Conservation (phyloP, 1,139 yeast genomes). For the Geotrichum cucujoidarum region DNA sequence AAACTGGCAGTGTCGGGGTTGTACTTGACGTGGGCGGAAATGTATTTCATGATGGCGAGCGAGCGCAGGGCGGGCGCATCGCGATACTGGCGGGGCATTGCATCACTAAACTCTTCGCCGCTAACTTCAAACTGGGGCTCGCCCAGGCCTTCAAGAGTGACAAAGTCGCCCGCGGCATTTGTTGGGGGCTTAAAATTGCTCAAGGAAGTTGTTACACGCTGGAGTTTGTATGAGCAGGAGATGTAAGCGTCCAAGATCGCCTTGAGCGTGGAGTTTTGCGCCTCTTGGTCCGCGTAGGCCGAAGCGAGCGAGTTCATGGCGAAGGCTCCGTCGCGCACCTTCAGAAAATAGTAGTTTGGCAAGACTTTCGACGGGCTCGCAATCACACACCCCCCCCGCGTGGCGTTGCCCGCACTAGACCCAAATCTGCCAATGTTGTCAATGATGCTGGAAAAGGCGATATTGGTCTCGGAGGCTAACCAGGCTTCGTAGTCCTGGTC, state of each 20-base stretch:
- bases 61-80: slow-evolving; percentile 91
- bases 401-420: slow-evolving; percentile 40
- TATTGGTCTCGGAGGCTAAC: slow-evolving; percentile 48
- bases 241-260: slow-evolving; percentile 55
- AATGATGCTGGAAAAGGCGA: slow-evolving; percentile 52
- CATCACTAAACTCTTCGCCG: slow-evolving; percentile 52
- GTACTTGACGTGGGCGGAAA: slow-evolving; percentile 42
- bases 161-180: slow-evolving; percentile 66
- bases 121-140: slow-evolving; percentile 82
- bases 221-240: slow-evolving; percentile 52
- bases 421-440: slow-evolving; percentile 57
- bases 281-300: slow-evolving; percentile 42
- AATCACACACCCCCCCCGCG: slow-evolving; percentile 66
- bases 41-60: slow-evolving; percentile 56
- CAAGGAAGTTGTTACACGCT: too few relatives aligned
- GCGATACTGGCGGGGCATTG: slow-evolving; percentile 94
- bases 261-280: slow-evolving; percentile 34
- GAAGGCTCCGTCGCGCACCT: slow-evolving; percentile 80
- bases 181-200: too few relatives aligned
- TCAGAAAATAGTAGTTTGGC: slow-evolving; percentile 67
- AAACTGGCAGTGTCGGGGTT: slow-evolving; percentile 25
- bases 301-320: slow-evolving; percentile 64
- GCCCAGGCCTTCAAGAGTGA: slow-evolving; percentile 56
- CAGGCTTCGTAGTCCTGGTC: slow-evolving; percentile 49
- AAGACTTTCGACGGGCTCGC: slow-evolving; percentile 69